Conservation (phyloP, 2,329 filamentous ascomycete genomes). For the Penicillium vulpinum region DNA sequence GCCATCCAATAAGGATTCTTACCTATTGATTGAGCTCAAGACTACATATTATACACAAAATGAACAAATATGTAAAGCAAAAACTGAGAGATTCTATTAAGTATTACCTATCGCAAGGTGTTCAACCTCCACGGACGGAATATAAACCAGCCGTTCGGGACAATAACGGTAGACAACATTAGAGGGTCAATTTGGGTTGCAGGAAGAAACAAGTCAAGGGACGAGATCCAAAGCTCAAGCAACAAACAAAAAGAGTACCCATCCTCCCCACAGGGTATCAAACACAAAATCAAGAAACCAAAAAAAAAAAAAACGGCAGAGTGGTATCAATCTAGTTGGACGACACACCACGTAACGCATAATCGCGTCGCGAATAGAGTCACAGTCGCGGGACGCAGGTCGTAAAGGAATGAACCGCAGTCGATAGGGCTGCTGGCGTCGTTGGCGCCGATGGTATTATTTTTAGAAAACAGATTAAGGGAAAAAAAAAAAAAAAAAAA, state of each 20-base stretch:
- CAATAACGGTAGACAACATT: slow-evolving; percentile 29
- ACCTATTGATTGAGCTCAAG: background rate
- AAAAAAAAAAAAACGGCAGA: slow-evolving; percentile 24
- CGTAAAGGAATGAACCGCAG: slow-evolving; percentile 36
- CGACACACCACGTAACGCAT: slow-evolving; percentile 30
- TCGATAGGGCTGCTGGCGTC: slow-evolving; percentile 11
- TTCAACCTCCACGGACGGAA: slow-evolving; percentile 24
- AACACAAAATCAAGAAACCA: slow-evolving; percentile 33
- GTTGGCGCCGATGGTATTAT: slow-evolving; percentile 14
- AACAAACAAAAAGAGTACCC: slow-evolving; percentile 27
- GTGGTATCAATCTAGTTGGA: slow-evolving; percentile 32
- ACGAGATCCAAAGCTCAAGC: slow-evolving; percentile 17
- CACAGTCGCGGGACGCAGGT: slow-evolving; percentile 34
- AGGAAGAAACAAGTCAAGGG: slow-evolving; percentile 13
- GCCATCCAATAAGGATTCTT: background rate
- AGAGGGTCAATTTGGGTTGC: slow-evolving; percentile 26
- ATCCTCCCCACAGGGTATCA: slow-evolving; percentile 38
- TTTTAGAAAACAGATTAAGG: slow-evolving; percentile 16
- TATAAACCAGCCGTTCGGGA: slow-evolving; percentile 16
- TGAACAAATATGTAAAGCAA: slow-evolving; percentile 13
- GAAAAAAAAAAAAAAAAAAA: slow-evolving; percentile 22
- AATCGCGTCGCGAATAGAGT: slow-evolving; percentile 34
- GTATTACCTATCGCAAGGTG: slow-evolving; percentile 39
- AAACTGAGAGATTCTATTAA: slow-evolving; percentile 38
- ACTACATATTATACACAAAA: background rate